Conservation (phyloP, 2,329 filamentous ascomycete species). For the Colletotrichum lupini region DNA sequence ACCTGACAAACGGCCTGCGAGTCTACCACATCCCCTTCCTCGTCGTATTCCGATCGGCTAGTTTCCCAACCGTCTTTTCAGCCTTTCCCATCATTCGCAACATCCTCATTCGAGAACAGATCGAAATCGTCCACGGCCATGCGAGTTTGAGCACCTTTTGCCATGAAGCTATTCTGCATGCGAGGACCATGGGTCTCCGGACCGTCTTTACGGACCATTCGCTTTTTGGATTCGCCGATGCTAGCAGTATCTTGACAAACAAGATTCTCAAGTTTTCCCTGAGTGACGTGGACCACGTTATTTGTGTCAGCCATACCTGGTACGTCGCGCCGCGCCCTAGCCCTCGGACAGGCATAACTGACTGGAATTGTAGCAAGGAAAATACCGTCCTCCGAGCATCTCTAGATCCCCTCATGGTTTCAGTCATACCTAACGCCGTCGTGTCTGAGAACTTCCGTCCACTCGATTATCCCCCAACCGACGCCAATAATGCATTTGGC, state of each 20-base stretch:
- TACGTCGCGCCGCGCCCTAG: slow-evolving; percentile 48
- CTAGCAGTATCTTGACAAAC: slow-evolving; percentile 94
- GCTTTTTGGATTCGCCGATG: slow-evolving; percentile 96
- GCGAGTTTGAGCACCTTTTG: slow-evolving; percentile 92
- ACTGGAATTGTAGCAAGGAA: slow-evolving; percentile 77
- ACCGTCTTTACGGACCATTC: slow-evolving; percentile 99
- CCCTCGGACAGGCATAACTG: slow-evolving; percentile 10
- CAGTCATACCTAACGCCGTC: slow-evolving; percentile 96
- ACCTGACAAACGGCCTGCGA: slow-evolving; percentile 96
- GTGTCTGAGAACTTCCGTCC: slow-evolving; percentile 97
- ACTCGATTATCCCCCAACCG: slow-evolving; percentile 50
- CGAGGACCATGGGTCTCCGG: slow-evolving; percentile 92
- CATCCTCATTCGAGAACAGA: slow-evolving; percentile 92
- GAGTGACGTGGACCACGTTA: slow-evolving; percentile 97
- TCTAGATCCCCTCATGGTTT: slow-evolving; percentile 95
- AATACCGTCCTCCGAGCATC: slow-evolving; percentile 96
- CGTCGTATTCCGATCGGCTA: slow-evolving; percentile 92
- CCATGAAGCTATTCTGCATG: slow-evolving; percentile 94
- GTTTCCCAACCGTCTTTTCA: slow-evolving; percentile 97
- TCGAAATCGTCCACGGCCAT: slow-evolving; percentile 99
- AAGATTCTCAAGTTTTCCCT: slow-evolving; percentile 96
- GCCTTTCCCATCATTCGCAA: slow-evolving; percentile 99
- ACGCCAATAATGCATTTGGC: slow-evolving; percentile 46
- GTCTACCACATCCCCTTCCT: slow-evolving; percentile 98
- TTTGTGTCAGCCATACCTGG: slow-evolving; percentile 99